Base-by-base conservation (phyloP, 495 filamentous ascomycete genomes). In the Neurospora hispaniola region DNA sequence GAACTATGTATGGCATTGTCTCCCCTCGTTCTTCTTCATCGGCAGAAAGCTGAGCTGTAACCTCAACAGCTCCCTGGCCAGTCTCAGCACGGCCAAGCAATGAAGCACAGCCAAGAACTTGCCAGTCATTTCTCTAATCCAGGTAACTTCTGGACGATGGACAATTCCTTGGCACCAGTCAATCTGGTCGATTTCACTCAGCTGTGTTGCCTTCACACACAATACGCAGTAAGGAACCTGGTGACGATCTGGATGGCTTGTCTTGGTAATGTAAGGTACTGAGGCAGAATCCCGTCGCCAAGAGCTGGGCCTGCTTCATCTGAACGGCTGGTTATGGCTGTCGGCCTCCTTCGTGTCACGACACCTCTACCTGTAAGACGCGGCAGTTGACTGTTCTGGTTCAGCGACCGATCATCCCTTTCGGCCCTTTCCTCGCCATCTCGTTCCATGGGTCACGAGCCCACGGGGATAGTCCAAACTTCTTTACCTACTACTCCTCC, bases 191-290 rank as follows among this genome's bases (percentile, higher is more conserved):
- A 66, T 66, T 66, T 18, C 23, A 9, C 54, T 66, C 54, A 66
- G 54, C 14, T 35, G 27, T 66, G 54, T 66, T 9, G 54, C 54
- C 54, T 35, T 66, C 27, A 66, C 54, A 27, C 54, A 66, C 6
- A 14, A 66, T 31, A 66, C 27, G 54, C 54, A 66, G 27, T 16
- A 4, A 31, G 54, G 14, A 35, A 38, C 27, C 54, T 66, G 54
- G 54, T 59, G 46, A 31, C 12, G 54, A 74, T 75, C 72, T 73
- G 71, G 73, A 73, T 74, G 38, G 69, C 68, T 44, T 48, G 69
- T 74, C 72, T 73, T 74, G 76, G 70, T 74, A 66, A 77, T 78
- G 78, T 73, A 73, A 78, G 77, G 77, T 75, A 77, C 78, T 76
- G 69, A 66, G 66, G 70, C 73, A 74, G 42, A 62, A 43, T 74